Conservation (phyloP, 768 basidiomycete genomes). For the Cytidiella melzeri region DNA sequence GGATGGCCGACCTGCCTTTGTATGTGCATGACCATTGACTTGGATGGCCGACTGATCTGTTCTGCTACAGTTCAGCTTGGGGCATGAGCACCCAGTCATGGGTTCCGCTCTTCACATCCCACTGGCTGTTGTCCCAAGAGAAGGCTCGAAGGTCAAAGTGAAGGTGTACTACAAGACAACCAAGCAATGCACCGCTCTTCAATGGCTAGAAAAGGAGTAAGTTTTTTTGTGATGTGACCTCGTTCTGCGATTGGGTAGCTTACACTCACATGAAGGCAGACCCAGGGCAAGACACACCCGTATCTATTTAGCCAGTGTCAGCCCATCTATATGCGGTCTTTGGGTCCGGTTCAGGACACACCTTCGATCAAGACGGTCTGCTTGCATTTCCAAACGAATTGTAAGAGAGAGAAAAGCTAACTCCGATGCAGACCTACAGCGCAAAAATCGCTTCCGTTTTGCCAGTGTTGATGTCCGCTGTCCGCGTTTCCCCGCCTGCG, state of each 20-base stretch:
- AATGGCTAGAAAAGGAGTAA: conserved; percentile 85
- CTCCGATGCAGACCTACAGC: conserved; percentile 79
- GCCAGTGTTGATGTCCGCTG: conserved; percentile 81
- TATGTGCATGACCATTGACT: conserved; percentile 17
- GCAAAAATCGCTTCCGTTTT: conserved; percentile 70
- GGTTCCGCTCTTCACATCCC: conserved; percentile 67
- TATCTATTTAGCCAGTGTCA: conserved; percentile 93
- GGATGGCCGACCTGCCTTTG: conserved; percentile 41
- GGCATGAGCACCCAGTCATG: conserved; percentile 59
- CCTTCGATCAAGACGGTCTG: conserved; percentile 81
- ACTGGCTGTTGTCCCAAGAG: conserved; percentile 37
- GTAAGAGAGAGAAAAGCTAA: too few species aligned
- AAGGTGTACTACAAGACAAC: conserved; percentile 69
- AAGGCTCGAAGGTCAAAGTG: conserved; percentile 40
- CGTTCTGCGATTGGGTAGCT: background rate
- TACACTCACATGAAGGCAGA: conserved; percentile 48
- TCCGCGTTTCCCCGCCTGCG: conserved; percentile 69
- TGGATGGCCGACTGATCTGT: background rate
- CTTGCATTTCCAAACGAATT: background rate
- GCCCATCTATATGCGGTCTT: conserved; percentile 79
- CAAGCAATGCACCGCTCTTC: conserved; percentile 65
- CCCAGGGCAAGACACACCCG: conserved; percentile 76
- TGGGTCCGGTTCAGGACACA: conserved; percentile 83
- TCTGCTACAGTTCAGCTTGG: conserved; percentile 42
- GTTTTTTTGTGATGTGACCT: conserved; percentile 11